These are phyloP conservation scores for Suillus ampliporus DNA, from an alignment of 768 basidiomycete species.

Conservation along the genomic window DNA sequence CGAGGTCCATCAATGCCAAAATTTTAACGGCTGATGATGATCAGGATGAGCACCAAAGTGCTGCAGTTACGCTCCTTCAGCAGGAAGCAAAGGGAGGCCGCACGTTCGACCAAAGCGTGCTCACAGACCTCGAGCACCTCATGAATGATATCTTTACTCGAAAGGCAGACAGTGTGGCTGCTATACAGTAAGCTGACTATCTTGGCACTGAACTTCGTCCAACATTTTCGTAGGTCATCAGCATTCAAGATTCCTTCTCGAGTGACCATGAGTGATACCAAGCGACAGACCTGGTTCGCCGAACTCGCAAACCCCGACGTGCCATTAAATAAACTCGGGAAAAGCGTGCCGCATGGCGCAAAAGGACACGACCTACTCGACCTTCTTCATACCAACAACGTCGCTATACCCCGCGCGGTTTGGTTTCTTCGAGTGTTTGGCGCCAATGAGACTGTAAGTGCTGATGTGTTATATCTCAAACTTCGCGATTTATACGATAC, in stretches of 20 bases:
- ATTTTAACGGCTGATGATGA: conserved; percentile 2
- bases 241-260: conserved; percentile 83
- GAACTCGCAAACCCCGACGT: conserved; percentile 83
- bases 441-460: conserved; percentile 79
- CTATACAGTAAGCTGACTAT: conserved; percentile 62
- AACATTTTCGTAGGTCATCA: conserved; percentile 45
- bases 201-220: not conserved
- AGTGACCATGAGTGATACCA: conserved; percentile 80
- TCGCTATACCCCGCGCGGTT: conserved; percentile 80
- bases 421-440: conserved; percentile 91
- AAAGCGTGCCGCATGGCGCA: conserved; percentile 85
- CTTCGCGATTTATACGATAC: conserved; percentile 7
- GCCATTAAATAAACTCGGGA: conserved; percentile 80
- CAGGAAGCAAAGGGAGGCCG: conserved; percentile 43
- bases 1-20: not conserved
- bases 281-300: conserved; percentile 82
- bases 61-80: conserved; percentile 22
- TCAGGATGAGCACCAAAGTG: conserved; percentile 30
- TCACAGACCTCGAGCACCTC: conserved; percentile 69
- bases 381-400: conserved; percentile 73
- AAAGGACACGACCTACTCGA: conserved; percentile 87
- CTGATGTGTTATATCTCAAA: conserved; percentile 1
- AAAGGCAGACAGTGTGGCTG: conserved; percentile 57
- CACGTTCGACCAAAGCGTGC: conserved; percentile 55
- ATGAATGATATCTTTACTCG: conserved; percentile 79